Percentiles rank a stretch among this genome's conserved stretches.
phyloP scores from a whole-genome alignment of 139 green algal genomes.

The Astrephomene gubernaculifera region DNA sequence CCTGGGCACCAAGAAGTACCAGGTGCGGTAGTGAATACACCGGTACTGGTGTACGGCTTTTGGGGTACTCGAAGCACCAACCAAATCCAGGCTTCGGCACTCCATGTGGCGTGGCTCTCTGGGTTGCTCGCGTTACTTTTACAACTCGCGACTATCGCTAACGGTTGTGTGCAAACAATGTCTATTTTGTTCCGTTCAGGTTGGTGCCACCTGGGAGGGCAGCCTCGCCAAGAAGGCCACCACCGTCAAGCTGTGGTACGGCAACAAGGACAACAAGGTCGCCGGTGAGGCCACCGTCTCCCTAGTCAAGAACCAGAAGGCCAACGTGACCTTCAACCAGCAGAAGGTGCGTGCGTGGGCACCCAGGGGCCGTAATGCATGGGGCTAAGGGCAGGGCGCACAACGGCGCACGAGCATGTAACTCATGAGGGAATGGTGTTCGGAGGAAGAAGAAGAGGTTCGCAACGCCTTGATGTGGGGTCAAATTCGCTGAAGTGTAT shows the following conservation, averaged over 20 bases:
- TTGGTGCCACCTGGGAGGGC: conserved; percentile 44
- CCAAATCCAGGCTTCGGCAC: no score
- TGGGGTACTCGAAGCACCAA: no score
- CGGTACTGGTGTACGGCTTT: no score
- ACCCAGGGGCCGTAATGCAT: no score
- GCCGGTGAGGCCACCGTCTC: conserved; percentile 21
- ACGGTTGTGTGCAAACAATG: no score
- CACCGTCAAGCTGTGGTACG: conserved; percentile 49
- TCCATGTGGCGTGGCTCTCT: no score
- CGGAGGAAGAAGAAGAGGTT: background rate
- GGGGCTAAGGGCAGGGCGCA: no score
- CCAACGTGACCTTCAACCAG: conserved; percentile 48
- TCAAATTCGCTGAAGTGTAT: background rate
- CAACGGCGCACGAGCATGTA: no score
- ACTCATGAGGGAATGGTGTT: no score
- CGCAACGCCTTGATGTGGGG: background rate
- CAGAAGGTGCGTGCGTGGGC: conserved; percentile 12
- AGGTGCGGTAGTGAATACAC: background rate
- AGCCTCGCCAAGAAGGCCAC: conserved; percentile 26
- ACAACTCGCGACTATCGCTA: no score
- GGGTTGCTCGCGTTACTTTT: no score
- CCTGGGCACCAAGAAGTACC: conserved; percentile 47
- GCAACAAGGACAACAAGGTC: conserved; percentile 29
- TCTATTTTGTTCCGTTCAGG: background rate
- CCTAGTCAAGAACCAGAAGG: conserved; percentile 34